Conservation (phyloP, 306 rosid genomes). For the Vigna reflexopilosa region DNA sequence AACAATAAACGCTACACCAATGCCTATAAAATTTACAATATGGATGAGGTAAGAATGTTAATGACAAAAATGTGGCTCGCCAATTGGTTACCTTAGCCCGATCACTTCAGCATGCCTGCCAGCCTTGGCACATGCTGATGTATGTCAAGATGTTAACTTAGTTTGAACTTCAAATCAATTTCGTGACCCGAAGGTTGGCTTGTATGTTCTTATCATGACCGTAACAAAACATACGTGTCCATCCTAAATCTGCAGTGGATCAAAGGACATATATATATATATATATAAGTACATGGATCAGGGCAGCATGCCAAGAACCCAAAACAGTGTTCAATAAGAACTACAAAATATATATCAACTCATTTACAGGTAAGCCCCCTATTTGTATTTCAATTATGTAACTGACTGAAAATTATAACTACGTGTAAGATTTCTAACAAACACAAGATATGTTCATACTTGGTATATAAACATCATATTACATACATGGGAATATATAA, state of each 20-base stretch:
- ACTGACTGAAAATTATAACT: neutral
- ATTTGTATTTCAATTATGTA: neutral
- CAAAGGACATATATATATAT: slow-evolving; percentile 18
- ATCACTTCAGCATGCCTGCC: slow-evolving; percentile 32
- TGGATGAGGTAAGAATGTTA: slow-evolving; percentile 16
- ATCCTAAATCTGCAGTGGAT: slow-evolving; percentile 46
- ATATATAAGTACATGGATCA: neutral
- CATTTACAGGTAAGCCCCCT: slow-evolving; percentile 17
- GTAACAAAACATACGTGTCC: slow-evolving; percentile 40
- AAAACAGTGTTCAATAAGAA: slow-evolving; percentile 24
- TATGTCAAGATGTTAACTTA: slow-evolving; percentile 27
- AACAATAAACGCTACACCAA: slow-evolving; percentile 36
- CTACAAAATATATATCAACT: neutral
- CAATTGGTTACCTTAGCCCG: slow-evolving; percentile 29
- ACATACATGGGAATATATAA: neutral
- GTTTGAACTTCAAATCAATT: slow-evolving; percentile 33
- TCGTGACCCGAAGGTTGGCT: slow-evolving; percentile 35
- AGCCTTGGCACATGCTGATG: slow-evolving; percentile 27
- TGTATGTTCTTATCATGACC: slow-evolving; percentile 19
- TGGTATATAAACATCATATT: slow-evolving; percentile 1
- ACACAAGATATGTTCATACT: neutral
- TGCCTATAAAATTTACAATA: slow-evolving; percentile 38
- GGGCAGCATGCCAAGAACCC: slow-evolving; percentile 35
- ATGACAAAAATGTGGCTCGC: slow-evolving; percentile 50
- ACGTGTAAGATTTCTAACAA: neutral